Evolutionary conservation across 768 basidiomycete species (phyloP), one percentile per base, ranked within the genome.

Genomic region (Tremella yokohamensis): DNA sequence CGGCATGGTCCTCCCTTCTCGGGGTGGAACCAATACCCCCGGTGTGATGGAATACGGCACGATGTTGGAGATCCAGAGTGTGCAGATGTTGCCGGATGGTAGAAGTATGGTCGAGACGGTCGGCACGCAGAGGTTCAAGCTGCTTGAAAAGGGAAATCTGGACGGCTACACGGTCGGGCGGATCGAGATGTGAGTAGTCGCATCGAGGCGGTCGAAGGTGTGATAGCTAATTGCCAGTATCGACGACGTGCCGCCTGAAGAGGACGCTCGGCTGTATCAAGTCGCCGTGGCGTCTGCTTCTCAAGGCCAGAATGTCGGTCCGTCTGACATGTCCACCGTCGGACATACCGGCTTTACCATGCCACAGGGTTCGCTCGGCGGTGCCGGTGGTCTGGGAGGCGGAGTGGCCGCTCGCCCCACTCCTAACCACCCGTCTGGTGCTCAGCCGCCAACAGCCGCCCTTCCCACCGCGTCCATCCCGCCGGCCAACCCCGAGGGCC

Each of bases 101-200:
- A 80, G 92, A 49, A 90, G 89, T 76, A 83, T 91, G 80, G 87
- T 88, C 76, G 80, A 90, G 82, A 82, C 89, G 3, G 79, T 82
- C 71, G 87, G 87, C 9, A 78, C 79, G 11, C 83, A 83, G 69
- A 84, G 94, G 6, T 97, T 99, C 77, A 83, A 89, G 58, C 82
- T 97, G 59, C 78, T 94, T 58, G 90, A 96, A 72, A 83, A 86
- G 44, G 89, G 87, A 1, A 82, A 81, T 37, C 76, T 90, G 53
- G 94, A 99, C 72, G 94, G 94, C 2, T 98, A 98, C 73, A 85
- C 84, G 76, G 87, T 94, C 48, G 90, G 83, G 12, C 80, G 88
- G 51, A 84, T 91, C 40, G 90, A 94, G 73, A 79, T 80, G 82
- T 77, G 54, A 55, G 66, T 54, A 22, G 1, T n/a, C n/a, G n/a